Evolutionary conservation across 2,329 filamentous ascomycete species (phyloP).

Genomic region (Intubia oerlemansii): DNA sequence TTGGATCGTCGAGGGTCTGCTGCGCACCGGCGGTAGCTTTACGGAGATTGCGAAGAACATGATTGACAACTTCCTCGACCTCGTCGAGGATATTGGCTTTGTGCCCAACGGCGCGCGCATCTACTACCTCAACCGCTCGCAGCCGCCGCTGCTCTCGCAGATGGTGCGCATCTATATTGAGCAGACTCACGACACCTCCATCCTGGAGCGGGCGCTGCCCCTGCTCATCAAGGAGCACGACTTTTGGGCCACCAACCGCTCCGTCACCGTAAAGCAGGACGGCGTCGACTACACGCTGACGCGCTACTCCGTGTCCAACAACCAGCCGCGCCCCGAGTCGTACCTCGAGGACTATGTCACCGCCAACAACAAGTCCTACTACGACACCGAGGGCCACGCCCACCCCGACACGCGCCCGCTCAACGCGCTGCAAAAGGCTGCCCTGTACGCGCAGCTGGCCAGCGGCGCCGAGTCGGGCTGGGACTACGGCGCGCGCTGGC

Average conservation of each 20-base stretch:
- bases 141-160: conserved; percentile 42
- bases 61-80: conserved; percentile 48
- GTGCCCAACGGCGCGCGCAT: conserved; percentile 45
- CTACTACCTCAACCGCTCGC: conserved; percentile 45
- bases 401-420: conserved; percentile 30
- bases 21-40: conserved; percentile 42
- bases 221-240: conserved; percentile 40
- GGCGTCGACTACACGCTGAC: conserved; percentile 29
- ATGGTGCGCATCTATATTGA: conserved; percentile 46
- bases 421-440: conserved; percentile 27
- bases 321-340: conserved; percentile 44
- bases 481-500: conserved; percentile 41
- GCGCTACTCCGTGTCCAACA: conserved; percentile 39
- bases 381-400: conserved; percentile 32
- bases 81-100: conserved; percentile 42
- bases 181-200: conserved; percentile 39
- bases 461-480: conserved; percentile 44
- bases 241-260: conserved; percentile 41
- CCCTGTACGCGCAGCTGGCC: conserved; percentile 39
- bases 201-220: conserved; percentile 38
- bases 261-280: conserved; percentile 25
- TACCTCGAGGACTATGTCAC: conserved; percentile 44
- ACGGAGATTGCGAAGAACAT: conserved; percentile 41
- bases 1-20: conserved; percentile 44
- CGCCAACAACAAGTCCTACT: conserved; percentile 44